Percentiles rank a stretch among this genome's conserved stretches.
These are phyloP conservation scores for Penicillium desertorum DNA, from an alignment of 495 filamentous ascomycete species.

Conservation along the genomic window DNA sequence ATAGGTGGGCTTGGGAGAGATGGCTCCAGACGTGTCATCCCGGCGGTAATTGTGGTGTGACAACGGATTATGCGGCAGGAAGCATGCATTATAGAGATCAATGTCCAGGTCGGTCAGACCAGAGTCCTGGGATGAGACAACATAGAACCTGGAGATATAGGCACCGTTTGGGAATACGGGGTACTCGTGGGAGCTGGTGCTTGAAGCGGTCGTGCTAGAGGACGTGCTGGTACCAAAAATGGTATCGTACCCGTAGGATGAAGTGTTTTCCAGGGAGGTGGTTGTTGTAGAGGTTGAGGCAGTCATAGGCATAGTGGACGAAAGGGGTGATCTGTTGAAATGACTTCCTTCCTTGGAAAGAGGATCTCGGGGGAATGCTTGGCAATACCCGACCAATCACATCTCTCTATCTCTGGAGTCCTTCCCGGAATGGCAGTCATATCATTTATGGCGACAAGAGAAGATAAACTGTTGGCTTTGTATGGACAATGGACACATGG, in stretches of 20 bases:
- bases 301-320: background rate
- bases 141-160: background rate
- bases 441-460: too few species aligned
- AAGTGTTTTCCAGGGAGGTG: background rate
- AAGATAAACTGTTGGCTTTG: background rate
- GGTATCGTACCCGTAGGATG: background rate
- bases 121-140: background rate
- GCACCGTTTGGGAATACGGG: background rate
- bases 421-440: too few species aligned
- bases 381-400: background rate
- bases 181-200: background rate
- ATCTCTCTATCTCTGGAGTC: too few species aligned
- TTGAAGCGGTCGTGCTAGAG: background rate
- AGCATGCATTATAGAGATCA: background rate
- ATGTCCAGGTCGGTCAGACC: background rate
- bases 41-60: background rate
- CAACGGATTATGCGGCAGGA: background rate
- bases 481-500: background rate
- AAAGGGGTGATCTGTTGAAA: background rate
- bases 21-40: background rate
- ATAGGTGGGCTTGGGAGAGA: background rate
- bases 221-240: background rate
- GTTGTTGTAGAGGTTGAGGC: background rate
- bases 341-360: background rate
- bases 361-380: background rate